phyloP scores from a whole-genome alignment of 2,329 filamentous ascomycete genomes.

The Xylariales sp. region DNA sequence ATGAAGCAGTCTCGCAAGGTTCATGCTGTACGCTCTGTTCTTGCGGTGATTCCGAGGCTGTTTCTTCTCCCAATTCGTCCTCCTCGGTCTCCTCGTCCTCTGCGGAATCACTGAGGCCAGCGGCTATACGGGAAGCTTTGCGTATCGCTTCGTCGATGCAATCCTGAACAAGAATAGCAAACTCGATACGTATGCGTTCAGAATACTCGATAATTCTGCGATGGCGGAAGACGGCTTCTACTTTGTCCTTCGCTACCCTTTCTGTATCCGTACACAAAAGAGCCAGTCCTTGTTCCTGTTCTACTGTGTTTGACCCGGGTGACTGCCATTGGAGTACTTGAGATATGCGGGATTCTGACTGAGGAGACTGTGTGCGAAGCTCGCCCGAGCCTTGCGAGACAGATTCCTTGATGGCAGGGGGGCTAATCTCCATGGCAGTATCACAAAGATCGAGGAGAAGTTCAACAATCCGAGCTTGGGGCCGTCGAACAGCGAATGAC shows the following conservation, averaged over 20 bases:
- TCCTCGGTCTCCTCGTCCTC: conserved; percentile 68
- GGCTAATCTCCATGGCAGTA: conserved; percentile 93
- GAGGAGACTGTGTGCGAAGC: conserved; percentile 91
- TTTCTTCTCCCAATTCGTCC: conserved; percentile 59
- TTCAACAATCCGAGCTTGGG: conserved; percentile 93
- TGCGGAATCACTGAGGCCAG: conserved; percentile 83
- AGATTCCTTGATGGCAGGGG: conserved; percentile 89
- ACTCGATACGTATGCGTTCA: conserved; percentile 93
- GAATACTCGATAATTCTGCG: conserved; percentile 94
- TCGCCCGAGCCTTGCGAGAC: conserved; percentile 76
- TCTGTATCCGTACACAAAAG: conserved; percentile 92
- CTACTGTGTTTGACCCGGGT: conserved; percentile 87
- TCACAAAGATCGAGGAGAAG: conserved; percentile 94
- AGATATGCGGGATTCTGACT: conserved; percentile 93
- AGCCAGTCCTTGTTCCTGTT: conserved; percentile 91
- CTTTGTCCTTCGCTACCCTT: conserved; percentile 83
- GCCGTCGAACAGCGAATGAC: conserved; percentile 91
- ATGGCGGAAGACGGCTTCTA: conserved; percentile 92
- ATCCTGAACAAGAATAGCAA: conserved; percentile 91
- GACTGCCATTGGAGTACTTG: conserved; percentile 98
- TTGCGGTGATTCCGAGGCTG: conserved; percentile 54
- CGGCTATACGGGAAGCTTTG: conserved; percentile 88
- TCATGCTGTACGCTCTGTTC: conserved; percentile 67
- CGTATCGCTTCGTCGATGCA: conserved; percentile 92
- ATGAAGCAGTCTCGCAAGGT: conserved; percentile 69